Base-by-base conservation (phyloP, 2,329 filamentous ascomycete species). In the Hypocrella siamensis region DNA sequence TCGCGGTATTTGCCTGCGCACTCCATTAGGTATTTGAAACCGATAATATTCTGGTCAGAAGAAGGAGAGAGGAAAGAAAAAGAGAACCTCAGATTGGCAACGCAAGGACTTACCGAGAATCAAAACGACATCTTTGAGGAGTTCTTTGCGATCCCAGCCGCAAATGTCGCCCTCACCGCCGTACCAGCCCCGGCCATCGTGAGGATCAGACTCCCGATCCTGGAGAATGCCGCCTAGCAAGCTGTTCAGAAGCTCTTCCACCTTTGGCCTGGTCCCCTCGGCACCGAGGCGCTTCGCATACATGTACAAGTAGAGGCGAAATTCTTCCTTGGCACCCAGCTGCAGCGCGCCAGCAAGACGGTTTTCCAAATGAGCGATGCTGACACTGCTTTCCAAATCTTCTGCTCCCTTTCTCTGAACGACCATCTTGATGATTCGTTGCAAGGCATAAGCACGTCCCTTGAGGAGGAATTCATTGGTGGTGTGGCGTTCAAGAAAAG, bases 1-100 rank as follows among this genome's bases (percentile, higher is more conserved):
- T 96, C 92, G 35, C 90, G 77, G 56, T 90, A 88, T 75, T 96
- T 96, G 37, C 84, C 85, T 93, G 43, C n/a, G n/a, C n/a, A n/a
- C n/a, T n/a, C n/a, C n/a, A n/a, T n/a, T n/a, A n/a, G n/a, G n/a
- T n/a, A n/a, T n/a, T n/a, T n/a, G n/a, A n/a, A n/a, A n/a, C n/a
- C n/a, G n/a, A n/a, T n/a, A n/a, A n/a, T n/a, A n/a, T n/a, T n/a
- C n/a, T n/a, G n/a, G n/a, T n/a, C n/a, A n/a, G n/a, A n/a, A n/a
- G n/a, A n/a, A n/a, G n/a, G n/a, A n/a, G n/a, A n/a, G n/a, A n/a
- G n/a, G n/a, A n/a, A n/a, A n/a, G n/a, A n/a, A n/a, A n/a, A n/a
- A n/a, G n/a, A n/a, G n/a, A n/a, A n/a, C n/a, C n/a, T n/a, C n/a
- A n/a, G n/a, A n/a, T 21, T 3, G 26, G n/a, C 6, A 10, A n/a